Percentiles rank a stretch among this genome's conserved stretches.
Evolutionary conservation across 2,329 filamentous ascomycete species (phyloP).

Genomic region (Neonectria sp.): DNA sequence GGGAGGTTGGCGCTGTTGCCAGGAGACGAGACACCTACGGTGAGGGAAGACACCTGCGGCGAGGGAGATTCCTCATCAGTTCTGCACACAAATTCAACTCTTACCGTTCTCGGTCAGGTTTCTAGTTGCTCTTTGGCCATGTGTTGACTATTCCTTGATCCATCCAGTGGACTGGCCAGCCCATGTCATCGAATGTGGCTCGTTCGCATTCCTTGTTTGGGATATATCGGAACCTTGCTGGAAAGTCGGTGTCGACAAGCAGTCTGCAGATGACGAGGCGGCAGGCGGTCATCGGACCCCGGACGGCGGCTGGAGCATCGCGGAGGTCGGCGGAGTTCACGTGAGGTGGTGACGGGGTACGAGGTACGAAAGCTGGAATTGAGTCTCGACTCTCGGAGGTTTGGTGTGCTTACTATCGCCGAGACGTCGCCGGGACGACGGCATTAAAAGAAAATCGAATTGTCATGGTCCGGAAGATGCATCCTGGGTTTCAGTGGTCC

Average conservation of each 20-base stretch:
- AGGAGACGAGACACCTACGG: constrained; percentile 15
- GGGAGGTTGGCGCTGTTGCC: constrained; percentile 18
- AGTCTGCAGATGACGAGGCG: constrained; percentile 23
- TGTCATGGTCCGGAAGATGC: constrained; percentile 3
- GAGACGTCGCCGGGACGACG: constrained; percentile 20
- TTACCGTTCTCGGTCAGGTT: constrained; percentile 33
- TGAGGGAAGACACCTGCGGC: constrained; percentile 24
- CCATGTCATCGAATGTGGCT: constrained; percentile 26
- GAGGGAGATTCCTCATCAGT: constrained; percentile 38
- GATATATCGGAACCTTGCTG: constrained; percentile 26
- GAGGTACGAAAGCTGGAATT: constrained; percentile 11
- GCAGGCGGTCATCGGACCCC: constrained; percentile 27
- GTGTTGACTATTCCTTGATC: constrained; percentile 1
- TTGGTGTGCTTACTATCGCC: not conserved
- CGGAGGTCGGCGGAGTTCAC: constrained; percentile 21
- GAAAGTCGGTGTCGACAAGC: constrained; percentile 44
- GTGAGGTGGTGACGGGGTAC: constrained; percentile 11
- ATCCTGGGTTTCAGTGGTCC: constrained; percentile 2
- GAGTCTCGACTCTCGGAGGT: not conserved
- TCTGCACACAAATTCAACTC: constrained; percentile 33
- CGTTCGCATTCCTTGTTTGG: constrained; percentile 25
- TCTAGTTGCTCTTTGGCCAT: not conserved
- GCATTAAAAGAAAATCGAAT: constrained; percentile 25
- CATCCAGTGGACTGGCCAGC: constrained; percentile 15
- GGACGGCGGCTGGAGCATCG: constrained; percentile 21